Percentiles rank a stretch among this genome's conserved stretches.
These are phyloP conservation scores for Yamadazyma membranifaciens DNA, from an alignment of 1,139 yeast species.

Conservation along the genomic window DNA sequence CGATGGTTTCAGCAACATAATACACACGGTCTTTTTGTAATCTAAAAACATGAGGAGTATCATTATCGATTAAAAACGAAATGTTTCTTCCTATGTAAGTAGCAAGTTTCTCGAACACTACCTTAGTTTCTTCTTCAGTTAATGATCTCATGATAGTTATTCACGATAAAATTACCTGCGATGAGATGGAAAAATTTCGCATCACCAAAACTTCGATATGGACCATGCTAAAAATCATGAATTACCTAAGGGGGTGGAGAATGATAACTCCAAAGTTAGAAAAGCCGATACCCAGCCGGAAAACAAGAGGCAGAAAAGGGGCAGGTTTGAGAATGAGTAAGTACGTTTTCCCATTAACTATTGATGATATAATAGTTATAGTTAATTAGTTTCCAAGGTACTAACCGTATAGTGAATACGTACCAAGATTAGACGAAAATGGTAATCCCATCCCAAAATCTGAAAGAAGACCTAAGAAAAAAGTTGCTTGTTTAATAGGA, in stretches of 20 bases:
- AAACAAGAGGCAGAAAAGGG: conserved; percentile 15
- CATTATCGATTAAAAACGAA: conserved; percentile 81
- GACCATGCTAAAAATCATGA: conserved; percentile 3
- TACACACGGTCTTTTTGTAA: conserved; percentile 95
- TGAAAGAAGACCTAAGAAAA: conserved; percentile 77
- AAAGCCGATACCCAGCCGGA: conserved; percentile 3
- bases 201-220: conserved; percentile 1
- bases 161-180: conserved; percentile 1
- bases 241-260: conserved; percentile 1
- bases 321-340: conserved; percentile 17
- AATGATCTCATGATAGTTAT: conserved; percentile 71
- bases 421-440: conserved; percentile 52
- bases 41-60: conserved; percentile 92
- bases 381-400: not conserved
- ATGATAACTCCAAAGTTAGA: conserved; percentile 1
- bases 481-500: conserved; percentile 91
- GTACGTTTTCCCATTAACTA: conserved; percentile 32
- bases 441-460: conserved; percentile 58
- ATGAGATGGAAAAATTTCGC: conserved; percentile 5
- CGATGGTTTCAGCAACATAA: conserved; percentile 80
- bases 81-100: conserved; percentile 95
- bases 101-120: conserved; percentile 93
- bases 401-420: conserved; percentile 15
- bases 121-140: conserved; percentile 96
- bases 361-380: not conserved